Evolutionary conservation across 2,329 filamentous ascomycete species (phyloP).

Genomic region (Trichoderma cornu-damae): DNA sequence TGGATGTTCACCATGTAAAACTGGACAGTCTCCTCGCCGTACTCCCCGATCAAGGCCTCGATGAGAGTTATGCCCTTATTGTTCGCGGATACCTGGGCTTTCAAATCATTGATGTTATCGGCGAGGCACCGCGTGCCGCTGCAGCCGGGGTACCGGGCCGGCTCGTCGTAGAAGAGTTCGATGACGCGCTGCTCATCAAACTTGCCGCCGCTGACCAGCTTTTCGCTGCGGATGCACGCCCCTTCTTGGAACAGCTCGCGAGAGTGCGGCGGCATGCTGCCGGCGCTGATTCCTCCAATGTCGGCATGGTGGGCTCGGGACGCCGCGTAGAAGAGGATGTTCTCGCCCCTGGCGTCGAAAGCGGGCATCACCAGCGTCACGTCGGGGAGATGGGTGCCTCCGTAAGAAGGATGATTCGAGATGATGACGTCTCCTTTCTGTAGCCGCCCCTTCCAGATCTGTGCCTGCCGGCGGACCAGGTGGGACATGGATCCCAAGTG

Average conservation of each 20-base stretch:
- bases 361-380: constrained; percentile 77
- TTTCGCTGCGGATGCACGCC: constrained; percentile 58
- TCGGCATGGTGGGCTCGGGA: constrained; percentile 80
- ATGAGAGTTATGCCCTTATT: constrained; percentile 83
- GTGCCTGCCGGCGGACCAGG: constrained; percentile 69
- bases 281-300: constrained; percentile 74
- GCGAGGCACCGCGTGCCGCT: constrained; percentile 72
- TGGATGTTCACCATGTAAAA: constrained; percentile 83
- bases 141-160: constrained; percentile 68
- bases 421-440: constrained; percentile 76
- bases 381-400: constrained; percentile 76
- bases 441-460: constrained; percentile 73
- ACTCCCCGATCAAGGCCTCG: constrained; percentile 67
- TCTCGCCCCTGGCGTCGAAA: constrained; percentile 58
- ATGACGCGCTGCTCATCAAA: constrained; percentile 75
- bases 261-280: constrained; percentile 74
- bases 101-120: constrained; percentile 78
- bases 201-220: constrained; percentile 68
- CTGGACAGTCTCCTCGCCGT: constrained; percentile 70
- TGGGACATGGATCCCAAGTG: constrained; percentile 81
- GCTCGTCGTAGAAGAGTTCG: constrained; percentile 67
- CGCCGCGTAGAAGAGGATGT: constrained; percentile 77
- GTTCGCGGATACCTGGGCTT: constrained; percentile 79
- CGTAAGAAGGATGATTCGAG: constrained; percentile 77
- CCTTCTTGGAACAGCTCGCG: constrained; percentile 59